A percentile compares a stretch with the other conserved stretches of the same genome.
Evolutionary conservation across 2,329 filamentous ascomycete genomes (phyloP).

Genomic region (Colletotrichum liriopes): DNA sequence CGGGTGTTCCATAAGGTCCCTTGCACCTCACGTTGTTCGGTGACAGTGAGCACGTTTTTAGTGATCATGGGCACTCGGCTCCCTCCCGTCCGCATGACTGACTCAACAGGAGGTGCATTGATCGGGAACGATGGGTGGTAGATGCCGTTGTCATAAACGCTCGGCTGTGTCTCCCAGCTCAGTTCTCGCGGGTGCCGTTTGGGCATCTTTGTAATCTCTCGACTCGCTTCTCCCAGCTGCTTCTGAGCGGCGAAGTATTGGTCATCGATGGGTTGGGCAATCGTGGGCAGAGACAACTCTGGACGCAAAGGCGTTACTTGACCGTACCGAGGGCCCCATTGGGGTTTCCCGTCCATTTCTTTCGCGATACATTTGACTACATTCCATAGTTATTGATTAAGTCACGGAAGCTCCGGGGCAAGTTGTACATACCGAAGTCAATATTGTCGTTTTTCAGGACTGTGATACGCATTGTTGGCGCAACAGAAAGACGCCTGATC

Average conservation of each 20-base stretch:
- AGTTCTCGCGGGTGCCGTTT: constrained; percentile 18
- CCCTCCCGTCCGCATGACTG: constrained; percentile 53
- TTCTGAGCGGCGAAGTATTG: not conserved
- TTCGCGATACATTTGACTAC: constrained; percentile 17
- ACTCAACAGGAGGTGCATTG: constrained; percentile 54
- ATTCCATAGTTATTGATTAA: not conserved
- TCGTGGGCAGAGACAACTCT: constrained; percentile 19
- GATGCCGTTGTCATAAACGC: constrained; percentile 49
- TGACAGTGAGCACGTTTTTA: constrained; percentile 57
- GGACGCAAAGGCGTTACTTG: constrained; percentile 24
- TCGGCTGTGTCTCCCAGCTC: constrained; percentile 49
- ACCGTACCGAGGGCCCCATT: constrained; percentile 47
- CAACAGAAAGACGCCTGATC: constrained; percentile 48
- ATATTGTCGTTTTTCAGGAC: constrained; percentile 36
- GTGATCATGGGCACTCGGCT: constrained; percentile 55
- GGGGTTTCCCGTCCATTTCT: not conserved
- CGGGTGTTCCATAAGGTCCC: constrained; percentile 53
- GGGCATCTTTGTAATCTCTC: not conserved
- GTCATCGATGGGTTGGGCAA: not conserved
- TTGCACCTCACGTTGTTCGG: constrained; percentile 57
- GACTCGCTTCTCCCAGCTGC: not conserved
- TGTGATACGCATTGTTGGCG: constrained; percentile 43
- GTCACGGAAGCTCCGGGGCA: not conserved
- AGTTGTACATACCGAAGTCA: constrained; percentile 27
- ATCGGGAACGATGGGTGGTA: constrained; percentile 54